Percentiles rank a stretch among this genome's conserved stretches.
phyloP scores from a whole-genome alignment of 129 eudicot species.

The Cynara cardunculus region DNA sequence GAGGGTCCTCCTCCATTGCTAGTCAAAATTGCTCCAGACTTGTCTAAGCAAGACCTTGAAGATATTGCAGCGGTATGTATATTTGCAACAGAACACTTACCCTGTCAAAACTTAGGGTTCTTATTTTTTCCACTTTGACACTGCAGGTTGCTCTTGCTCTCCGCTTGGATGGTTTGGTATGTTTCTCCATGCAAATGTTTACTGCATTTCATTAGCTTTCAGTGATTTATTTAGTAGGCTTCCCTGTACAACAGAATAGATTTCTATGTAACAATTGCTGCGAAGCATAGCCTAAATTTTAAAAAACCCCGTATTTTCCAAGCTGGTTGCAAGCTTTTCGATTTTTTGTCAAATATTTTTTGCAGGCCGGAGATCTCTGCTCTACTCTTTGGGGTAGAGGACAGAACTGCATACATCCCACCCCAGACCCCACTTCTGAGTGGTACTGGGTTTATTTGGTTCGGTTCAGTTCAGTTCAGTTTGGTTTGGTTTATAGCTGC shows the following conservation, averaged over 20 bases:
- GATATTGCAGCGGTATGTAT: conserved; percentile 87
- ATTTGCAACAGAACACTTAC: not conserved
- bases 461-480: no score
- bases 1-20: conserved; percentile 99
- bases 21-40: conserved; percentile 96
- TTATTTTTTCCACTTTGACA: conserved; percentile 11
- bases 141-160: conserved; percentile 97
- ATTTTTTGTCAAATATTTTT: not conserved
- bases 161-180: conserved; percentile 95
- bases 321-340: not conserved
- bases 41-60: conserved; percentile 97
- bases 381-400: not conserved
- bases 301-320: not conserved
- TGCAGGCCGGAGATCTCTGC: not conserved
- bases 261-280: not conserved
- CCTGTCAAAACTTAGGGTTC: conserved; percentile 8
- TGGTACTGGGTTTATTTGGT: no score
- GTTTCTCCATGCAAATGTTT: conserved; percentile 16
- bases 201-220: not conserved
- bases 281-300: not conserved
- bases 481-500: not conserved
- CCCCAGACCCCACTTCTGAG: not conserved
- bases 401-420: not conserved
- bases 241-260: no score
- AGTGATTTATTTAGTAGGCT: not conserved